Conservation (phyloP, 2,329 filamentous ascomycete species). For the Exophiala bonariae region DNA sequence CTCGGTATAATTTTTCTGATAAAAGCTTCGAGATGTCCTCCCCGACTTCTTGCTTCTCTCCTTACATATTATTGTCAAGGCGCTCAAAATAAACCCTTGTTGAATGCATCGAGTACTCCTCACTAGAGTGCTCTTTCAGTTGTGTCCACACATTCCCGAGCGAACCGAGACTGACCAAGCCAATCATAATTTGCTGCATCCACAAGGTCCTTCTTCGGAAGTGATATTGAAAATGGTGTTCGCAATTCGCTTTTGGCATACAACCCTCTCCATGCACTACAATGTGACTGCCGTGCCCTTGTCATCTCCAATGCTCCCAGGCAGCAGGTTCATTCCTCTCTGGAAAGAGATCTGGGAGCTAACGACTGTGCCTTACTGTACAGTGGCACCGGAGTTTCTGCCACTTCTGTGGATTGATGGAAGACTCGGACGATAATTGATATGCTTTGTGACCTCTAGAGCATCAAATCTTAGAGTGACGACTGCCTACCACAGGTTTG, state of each 20-base stretch:
- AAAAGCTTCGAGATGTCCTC: neutral
- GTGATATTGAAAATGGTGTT: conserved; percentile 11
- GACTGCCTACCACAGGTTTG: no score
- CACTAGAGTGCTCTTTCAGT: conserved; percentile 12
- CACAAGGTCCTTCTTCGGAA: conserved; percentile 2
- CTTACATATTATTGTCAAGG: conserved; percentile 19
- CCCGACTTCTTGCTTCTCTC: conserved; percentile 5
- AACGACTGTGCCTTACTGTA: no score
- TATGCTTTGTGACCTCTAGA: no score
- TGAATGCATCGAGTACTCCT: conserved; percentile 15
- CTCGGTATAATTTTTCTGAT: neutral
- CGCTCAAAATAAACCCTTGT: conserved; percentile 24
- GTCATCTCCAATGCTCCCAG: neutral
- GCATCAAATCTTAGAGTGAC: no score
- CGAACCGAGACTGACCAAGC: conserved; percentile 15
- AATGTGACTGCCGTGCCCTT: neutral
- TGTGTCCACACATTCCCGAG: conserved; percentile 25
- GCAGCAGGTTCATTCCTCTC: no score
- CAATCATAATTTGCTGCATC: conserved; percentile 22
- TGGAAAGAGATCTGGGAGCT: no score
- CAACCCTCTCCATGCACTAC: conserved; percentile 4
- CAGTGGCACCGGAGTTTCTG: no score
- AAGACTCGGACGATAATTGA: no score
- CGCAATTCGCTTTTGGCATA: conserved; percentile 25
- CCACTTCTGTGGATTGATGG: no score